Evolutionary conservation across 108 stramenopile genomes (phyloP), one percentile per base, ranked within the genome.

Genomic region (Chaetoceros tenuissimus): DNA sequence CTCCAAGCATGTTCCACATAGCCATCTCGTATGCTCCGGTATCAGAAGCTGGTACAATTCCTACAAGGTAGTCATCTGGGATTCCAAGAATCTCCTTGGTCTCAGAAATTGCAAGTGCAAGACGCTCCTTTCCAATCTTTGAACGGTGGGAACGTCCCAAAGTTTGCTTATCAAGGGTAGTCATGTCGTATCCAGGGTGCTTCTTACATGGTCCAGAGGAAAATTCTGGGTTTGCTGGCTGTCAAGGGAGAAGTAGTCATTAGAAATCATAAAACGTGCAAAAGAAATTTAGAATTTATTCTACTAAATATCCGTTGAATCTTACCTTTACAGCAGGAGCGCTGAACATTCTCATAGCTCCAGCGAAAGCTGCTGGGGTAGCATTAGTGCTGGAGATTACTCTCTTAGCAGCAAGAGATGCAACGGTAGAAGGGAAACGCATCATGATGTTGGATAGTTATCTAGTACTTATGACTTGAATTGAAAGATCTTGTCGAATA

Each of bases 1-100:
- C 78, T 24, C 99, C 99, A 28, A 99, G 79, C 79, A 99, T 90
- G 72, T 81, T 94, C 99, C 99, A 99, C 99, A 99, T 99, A 66
- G 99, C 99, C 99, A 99, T 99, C 84, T 99, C 99, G 69, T 94
- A 98, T 22, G 99, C 99, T 22, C 99, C 99, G 24, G 99, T 99
- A 62, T 99, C 99, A 18, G 94, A 96, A 49, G 96, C 99, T 49
- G 99, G 97, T 48, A 99, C 98, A 63, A 98, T 95, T 28, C 94
- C 96, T 19, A 95, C 71, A 30, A 81, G 78, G 79, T 96, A 98
- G 64, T 90, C 92, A 1, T 95, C 94, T 23, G 99, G 99, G 34
- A 99, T 63, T 51, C 75, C 74, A 34, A 99, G 77, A 49, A 99
- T 57, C n/a, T 82, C 72, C 81, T 94, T 96, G 30, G 97, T 94